These are phyloP conservation scores for Metschnikowia matae DNA, from an alignment of 805 yeast genomes.

Conservation along the genomic window DNA sequence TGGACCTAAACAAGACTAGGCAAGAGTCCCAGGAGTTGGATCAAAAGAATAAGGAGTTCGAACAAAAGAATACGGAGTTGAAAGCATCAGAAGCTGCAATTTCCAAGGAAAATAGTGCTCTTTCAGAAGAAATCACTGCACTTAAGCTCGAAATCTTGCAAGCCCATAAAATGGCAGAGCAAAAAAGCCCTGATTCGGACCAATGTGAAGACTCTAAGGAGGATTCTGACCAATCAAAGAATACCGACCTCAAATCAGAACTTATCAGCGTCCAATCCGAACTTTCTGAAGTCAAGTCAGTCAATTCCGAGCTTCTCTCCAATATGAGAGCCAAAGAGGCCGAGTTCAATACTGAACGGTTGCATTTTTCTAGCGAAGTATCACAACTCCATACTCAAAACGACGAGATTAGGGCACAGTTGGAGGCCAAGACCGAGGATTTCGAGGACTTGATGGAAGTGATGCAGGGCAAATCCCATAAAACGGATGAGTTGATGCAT, in stretches of 20 bases:
- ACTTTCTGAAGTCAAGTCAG: constrained; percentile 21
- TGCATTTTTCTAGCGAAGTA: constrained; percentile 50
- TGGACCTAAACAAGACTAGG: background rate
- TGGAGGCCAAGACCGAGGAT: constrained; percentile 45
- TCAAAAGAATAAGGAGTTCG: background rate
- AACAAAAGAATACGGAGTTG: background rate
- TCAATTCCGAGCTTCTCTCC: constrained; percentile 62
- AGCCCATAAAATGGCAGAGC: too few relatives aligned
- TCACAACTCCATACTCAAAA: constrained; percentile 47
- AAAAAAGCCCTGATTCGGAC: too few relatives aligned
- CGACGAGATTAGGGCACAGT: constrained; percentile 35
- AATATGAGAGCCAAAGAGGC: constrained; percentile 63
- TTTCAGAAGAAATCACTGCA: background rate
- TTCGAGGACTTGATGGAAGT: constrained; percentile 42
- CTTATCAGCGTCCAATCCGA: constrained; percentile 13
- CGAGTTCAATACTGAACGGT: constrained; percentile 54
- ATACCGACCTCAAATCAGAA: background rate
- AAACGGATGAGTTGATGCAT: constrained; percentile 17
- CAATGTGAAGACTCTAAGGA: too few relatives aligned
- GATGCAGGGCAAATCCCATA: constrained; percentile 24
- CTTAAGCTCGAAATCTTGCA: background rate
- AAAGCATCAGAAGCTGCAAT: background rate
- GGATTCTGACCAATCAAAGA: background rate
- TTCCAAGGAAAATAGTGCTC: background rate
- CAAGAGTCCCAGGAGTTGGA: background rate